Conservation (phyloP, 2,329 filamentous ascomycete genomes). For the Lasiodiplodia theobromae region DNA sequence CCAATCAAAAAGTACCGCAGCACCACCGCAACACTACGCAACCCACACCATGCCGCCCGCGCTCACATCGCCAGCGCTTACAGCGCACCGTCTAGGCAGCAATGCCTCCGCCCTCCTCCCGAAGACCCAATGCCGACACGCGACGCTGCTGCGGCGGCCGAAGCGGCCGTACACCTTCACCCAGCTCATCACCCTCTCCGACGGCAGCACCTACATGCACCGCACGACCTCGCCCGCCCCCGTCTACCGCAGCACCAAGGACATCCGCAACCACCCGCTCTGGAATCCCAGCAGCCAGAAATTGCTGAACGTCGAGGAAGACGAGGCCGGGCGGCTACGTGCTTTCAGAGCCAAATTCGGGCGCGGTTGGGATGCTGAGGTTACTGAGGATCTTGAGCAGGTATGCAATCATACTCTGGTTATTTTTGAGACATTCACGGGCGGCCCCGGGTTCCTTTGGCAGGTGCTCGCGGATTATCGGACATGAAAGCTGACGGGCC, state of each 20-base stretch:
- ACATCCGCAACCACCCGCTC: slow-evolving; percentile 85
- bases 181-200: slow-evolving; percentile 91
- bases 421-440: too few relatives aligned
- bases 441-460: too few relatives aligned
- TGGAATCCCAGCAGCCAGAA: slow-evolving; percentile 90
- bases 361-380: slow-evolving; percentile 75
- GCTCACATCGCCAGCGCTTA: slow-evolving; percentile 35
- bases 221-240: slow-evolving; percentile 77
- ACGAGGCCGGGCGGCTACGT: slow-evolving; percentile 88
- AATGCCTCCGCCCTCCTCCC: slow-evolving; percentile 31
- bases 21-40: slow-evolving; percentile 28
- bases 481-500: neutral
- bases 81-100: slow-evolving; percentile 43
- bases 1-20: slow-evolving; percentile 7
- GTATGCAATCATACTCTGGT: slow-evolving; percentile 18
- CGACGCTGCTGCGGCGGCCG: slow-evolving; percentile 85
- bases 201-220: slow-evolving; percentile 83
- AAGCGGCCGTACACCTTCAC: slow-evolving; percentile 95
- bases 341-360: slow-evolving; percentile 89
- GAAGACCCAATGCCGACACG: slow-evolving; percentile 71
- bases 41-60: slow-evolving; percentile 39
- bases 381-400: slow-evolving; percentile 34
- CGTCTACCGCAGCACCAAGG: slow-evolving; percentile 72
- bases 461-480: neutral
- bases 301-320: slow-evolving; percentile 87